Conservation (phyloP, 805 yeast genomes). For the Yamadazyma paraphyllophila region DNA sequence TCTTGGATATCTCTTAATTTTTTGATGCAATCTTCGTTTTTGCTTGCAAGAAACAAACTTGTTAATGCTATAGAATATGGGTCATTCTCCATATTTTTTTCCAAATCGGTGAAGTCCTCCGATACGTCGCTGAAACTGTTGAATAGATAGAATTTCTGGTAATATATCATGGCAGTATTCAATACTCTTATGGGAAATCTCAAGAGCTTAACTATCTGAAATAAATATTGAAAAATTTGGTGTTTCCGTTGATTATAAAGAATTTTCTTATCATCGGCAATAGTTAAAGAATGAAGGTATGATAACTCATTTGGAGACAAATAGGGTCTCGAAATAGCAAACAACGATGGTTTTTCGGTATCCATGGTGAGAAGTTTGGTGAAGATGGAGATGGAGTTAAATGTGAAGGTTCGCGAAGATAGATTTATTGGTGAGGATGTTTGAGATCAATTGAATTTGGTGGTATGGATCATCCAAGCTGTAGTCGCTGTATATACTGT, state of each 20-base stretch:
- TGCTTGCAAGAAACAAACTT: constrained; percentile 66
- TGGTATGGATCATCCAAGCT: too few relatives aligned
- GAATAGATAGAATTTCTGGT: constrained; percentile 68
- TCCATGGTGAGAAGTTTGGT: not conserved
- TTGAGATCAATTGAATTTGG: too few relatives aligned
- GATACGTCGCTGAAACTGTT: constrained; percentile 48
- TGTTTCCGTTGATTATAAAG: constrained; percentile 50
- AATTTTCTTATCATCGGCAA: constrained; percentile 45
- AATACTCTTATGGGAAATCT: constrained; percentile 70
- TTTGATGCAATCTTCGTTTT: constrained; percentile 82
- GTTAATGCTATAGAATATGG: constrained; percentile 67
- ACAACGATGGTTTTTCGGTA: constrained; percentile 17
- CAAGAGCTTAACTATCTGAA: constrained; percentile 50
- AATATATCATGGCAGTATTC: constrained; percentile 67
- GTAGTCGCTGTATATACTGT: too few relatives aligned
- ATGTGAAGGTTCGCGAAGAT: not conserved
- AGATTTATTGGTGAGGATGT: too few relatives aligned
- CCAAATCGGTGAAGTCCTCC: constrained; percentile 27
- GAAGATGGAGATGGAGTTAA: not conserved
- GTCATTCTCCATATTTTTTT: constrained; percentile 35
- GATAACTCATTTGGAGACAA: constrained; percentile 54
- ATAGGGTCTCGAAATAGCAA: constrained; percentile 59
- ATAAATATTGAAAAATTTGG: constrained; percentile 53
- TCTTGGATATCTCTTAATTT: constrained; percentile 61
- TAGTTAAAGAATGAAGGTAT: constrained; percentile 49